Conservation (phyloP, 2,329 filamentous ascomycete genomes). For the Aureobasidium sp. region DNA sequence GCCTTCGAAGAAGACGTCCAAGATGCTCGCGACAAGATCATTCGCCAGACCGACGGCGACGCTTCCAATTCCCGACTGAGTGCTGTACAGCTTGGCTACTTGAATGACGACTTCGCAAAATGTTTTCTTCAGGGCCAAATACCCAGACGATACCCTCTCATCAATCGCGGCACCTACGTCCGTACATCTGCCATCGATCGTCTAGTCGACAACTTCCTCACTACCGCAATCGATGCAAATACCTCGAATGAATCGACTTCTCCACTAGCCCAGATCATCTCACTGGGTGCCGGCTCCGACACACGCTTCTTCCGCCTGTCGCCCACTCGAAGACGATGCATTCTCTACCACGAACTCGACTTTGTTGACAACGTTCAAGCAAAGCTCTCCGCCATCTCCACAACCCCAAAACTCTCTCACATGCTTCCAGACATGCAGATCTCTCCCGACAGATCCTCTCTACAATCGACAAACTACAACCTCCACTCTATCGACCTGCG, state of each 20-base stretch:
- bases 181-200: constrained; percentile 76
- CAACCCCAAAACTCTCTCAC: constrained; percentile 25
- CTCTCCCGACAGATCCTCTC: constrained; percentile 33
- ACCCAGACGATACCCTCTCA: constrained; percentile 72
- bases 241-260: constrained; percentile 16
- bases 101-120: constrained; percentile 71
- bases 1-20: constrained; percentile 26
- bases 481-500: constrained; percentile 62
- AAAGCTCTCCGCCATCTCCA: constrained; percentile 49
- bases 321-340: constrained; percentile 33
- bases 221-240: constrained; percentile 23
- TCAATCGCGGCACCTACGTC: constrained; percentile 95
- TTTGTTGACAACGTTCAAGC: constrained; percentile 66
- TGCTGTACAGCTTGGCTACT: constrained; percentile 77
- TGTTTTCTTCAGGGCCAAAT: constrained; percentile 55
- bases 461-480: constrained; percentile 47
- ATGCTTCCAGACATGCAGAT: constrained; percentile 26
- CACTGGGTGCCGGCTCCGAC: constrained; percentile 88
- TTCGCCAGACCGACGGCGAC: constrained; percentile 88
- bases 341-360: constrained; percentile 89
- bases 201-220: constrained; percentile 67
- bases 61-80: constrained; percentile 83
- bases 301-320: constrained; percentile 77
- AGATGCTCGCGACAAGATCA: constrained; percentile 58
- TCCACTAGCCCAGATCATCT: constrained; percentile 68